Conservation (phyloP, 345 rosid species). For the Eutrema japonicum region DNA sequence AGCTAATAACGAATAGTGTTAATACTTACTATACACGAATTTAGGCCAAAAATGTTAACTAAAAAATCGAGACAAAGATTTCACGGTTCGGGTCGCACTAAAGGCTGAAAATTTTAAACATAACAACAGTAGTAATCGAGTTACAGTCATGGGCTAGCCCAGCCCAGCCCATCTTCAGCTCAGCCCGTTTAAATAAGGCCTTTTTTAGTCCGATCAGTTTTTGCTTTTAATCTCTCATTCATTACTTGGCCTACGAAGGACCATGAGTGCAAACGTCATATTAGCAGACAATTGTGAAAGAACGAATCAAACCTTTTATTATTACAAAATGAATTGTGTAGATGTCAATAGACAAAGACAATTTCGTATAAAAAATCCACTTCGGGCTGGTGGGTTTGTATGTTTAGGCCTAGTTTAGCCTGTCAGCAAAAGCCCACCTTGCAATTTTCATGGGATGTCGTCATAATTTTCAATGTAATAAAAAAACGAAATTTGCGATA, state of each 20-base stretch:
- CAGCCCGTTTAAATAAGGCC: slow-evolving; percentile 6
- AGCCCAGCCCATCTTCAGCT: background rate
- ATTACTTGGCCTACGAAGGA: too few species aligned
- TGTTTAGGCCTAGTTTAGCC: background rate
- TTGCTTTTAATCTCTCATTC: background rate
- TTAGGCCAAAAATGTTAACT: too few species aligned
- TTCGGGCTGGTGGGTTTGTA: slow-evolving; percentile 7
- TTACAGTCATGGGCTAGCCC: background rate
- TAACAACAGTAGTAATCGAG: too few species aligned
- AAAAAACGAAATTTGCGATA: background rate
- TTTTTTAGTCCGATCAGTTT: background rate
- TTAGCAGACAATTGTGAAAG: background rate
- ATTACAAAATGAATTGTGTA: too few species aligned
- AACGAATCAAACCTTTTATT: too few species aligned
- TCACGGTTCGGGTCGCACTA: too few species aligned
- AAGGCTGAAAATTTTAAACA: too few species aligned
- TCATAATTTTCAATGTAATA: background rate
- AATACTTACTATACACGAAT: too few species aligned
- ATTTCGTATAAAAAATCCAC: background rate
- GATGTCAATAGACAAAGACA: background rate
- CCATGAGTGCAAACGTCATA: background rate
- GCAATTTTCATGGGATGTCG: background rate
- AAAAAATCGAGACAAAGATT: too few species aligned
- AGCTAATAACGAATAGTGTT: background rate
- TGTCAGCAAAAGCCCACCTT: slow-evolving; percentile 15